Evolutionary conservation across 2,329 filamentous ascomycete genomes (phyloP).

Genomic region (Hypoxylon sp.): DNA sequence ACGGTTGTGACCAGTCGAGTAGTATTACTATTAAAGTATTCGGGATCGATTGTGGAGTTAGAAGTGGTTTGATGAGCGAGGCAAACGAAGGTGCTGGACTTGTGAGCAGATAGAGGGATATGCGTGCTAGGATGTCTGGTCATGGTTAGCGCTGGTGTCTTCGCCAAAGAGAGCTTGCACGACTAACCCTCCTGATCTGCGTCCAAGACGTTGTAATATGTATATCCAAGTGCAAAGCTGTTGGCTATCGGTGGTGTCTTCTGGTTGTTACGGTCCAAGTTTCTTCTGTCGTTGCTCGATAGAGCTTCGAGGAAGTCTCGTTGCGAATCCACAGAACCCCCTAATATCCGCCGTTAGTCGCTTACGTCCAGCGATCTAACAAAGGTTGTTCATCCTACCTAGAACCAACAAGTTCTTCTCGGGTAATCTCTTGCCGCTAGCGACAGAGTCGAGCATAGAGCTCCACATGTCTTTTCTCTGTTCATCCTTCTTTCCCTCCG

Average conservation of each 20-base stretch:
- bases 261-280: conserved; percentile 67
- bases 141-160: conserved; percentile 39
- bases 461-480: conserved; percentile 94
- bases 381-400: conserved; percentile 64
- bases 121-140: conserved; percentile 88
- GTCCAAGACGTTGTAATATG: conserved; percentile 94
- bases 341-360: conserved; percentile 62
- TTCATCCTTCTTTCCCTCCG: conserved; percentile 73
- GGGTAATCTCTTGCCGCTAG: conserved; percentile 88
- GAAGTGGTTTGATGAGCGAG: conserved; percentile 84
- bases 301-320: conserved; percentile 83
- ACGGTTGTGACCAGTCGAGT: conserved; percentile 96
- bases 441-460: conserved; percentile 90
- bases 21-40: conserved; percentile 91
- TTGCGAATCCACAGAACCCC: conserved; percentile 86
- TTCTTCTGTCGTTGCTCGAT: conserved; percentile 68
- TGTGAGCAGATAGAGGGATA: conserved; percentile 91
- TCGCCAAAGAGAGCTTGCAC: conserved; percentile 59
- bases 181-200: conserved; percentile 88
- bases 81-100: conserved; percentile 87
- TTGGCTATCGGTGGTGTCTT: conserved; percentile 87
- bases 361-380: conserved; percentile 13
- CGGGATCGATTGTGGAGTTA: conserved; percentile 86
- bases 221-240: conserved; percentile 92
- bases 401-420: conserved; percentile 93